phyloP scores from a whole-genome alignment of 164 flowering plant genomes.

The Magnolia officinalis region DNA sequence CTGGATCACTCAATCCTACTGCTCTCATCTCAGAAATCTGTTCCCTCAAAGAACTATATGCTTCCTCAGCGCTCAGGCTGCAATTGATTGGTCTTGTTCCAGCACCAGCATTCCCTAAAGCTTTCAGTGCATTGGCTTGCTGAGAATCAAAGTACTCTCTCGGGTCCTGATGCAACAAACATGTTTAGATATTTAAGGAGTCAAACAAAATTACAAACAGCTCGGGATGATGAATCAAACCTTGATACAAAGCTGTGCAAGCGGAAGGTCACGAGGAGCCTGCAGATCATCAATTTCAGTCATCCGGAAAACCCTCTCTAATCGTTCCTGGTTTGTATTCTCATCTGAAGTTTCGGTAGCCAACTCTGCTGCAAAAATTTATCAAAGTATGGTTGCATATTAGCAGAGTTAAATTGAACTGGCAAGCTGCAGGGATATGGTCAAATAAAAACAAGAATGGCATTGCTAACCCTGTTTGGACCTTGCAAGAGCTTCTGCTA shows the following conservation, averaged over 20 bases:
- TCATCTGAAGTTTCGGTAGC: constrained; percentile 49
- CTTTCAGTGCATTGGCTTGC: constrained; percentile 79
- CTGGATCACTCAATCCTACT: constrained; percentile 60
- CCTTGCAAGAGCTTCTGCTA: constrained; percentile 88
- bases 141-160: constrained; percentile 97
- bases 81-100: constrained; percentile 39
- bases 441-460: constrained; percentile 9
- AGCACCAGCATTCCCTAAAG: constrained; percentile 45
- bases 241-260: constrained; percentile 89
- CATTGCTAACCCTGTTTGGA: constrained; percentile 61
- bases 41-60: constrained; percentile 59
- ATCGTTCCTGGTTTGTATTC: constrained; percentile 39
- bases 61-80: constrained; percentile 53
- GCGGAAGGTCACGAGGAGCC: constrained; percentile 58
- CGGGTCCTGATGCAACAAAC: constrained; percentile 62
- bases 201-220: neutral
- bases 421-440: neutral
- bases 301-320: constrained; percentile 48
- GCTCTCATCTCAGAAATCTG: constrained; percentile 48
- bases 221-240: constrained; percentile 32
- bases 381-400: neutral
- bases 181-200: neutral
- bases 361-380: constrained; percentile 40
- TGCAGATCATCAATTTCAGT: constrained; percentile 92
- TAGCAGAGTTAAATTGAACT: neutral